phyloP scores from a whole-genome alignment of 2,329 filamentous ascomycete genomes.

The Westerdykella aurantiaca region DNA sequence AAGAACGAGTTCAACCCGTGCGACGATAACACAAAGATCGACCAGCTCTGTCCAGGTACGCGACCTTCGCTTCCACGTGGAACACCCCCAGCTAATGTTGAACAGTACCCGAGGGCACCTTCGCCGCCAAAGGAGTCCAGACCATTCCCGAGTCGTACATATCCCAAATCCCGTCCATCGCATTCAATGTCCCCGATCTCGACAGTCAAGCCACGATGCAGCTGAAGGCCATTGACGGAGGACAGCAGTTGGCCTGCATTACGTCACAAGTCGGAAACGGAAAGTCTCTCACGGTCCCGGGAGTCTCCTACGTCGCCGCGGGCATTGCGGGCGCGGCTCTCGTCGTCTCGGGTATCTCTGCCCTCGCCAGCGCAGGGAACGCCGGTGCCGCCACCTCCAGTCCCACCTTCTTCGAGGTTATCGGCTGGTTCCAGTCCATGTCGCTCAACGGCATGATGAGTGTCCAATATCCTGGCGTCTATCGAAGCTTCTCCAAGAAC shows the following conservation, averaged over 20 bases:
- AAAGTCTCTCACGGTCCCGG: conserved; percentile 69
- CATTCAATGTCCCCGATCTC: conserved; percentile 86
- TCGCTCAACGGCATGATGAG: conserved; percentile 96
- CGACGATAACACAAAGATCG: conserved; percentile 57
- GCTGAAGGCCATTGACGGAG: conserved; percentile 58
- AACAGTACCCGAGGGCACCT: conserved; percentile 65
- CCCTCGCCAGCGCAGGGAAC: conserved; percentile 53
- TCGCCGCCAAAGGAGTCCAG: conserved; percentile 67
- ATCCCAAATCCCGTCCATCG: conserved; percentile 74
- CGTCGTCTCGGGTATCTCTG: conserved; percentile 64
- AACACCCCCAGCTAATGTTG: conserved; percentile 14
- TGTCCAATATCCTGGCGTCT: conserved; percentile 79
- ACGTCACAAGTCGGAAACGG: conserved; percentile 78
- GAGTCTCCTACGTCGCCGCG: conserved; percentile 76
- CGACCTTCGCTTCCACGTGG: neutral
- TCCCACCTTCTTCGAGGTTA: conserved; percentile 78
- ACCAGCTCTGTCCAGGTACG: conserved; percentile 74
- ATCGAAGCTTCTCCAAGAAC: conserved; percentile 85
- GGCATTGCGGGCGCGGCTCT: conserved; percentile 82
- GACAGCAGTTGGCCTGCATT: conserved; percentile 70
- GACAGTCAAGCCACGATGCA: conserved; percentile 76
- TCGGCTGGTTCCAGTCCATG: conserved; percentile 88
- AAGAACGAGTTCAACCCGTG: conserved; percentile 80
- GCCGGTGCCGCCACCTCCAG: conserved; percentile 57
- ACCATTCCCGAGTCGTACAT: conserved; percentile 66